phyloP scores from a whole-genome alignment of 495 filamentous ascomycete species.

The Apiosordaria backusii region DNA sequence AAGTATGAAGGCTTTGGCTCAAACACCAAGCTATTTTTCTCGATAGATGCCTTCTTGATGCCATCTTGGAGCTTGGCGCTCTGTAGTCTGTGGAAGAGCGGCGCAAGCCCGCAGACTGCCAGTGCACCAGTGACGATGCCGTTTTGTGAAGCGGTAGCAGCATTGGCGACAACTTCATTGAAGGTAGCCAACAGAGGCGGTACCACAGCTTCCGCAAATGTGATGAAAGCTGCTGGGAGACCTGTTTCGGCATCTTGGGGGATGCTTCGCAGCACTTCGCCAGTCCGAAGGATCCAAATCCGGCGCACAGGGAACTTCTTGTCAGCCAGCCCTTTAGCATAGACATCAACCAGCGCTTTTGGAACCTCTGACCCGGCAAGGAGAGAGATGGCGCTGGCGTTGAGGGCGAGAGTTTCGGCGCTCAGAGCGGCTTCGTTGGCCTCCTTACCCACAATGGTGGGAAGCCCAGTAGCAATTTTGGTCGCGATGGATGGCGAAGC shows the following conservation, averaged over 20 bases:
- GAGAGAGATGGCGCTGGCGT: slow-evolving; percentile 56
- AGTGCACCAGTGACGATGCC: slow-evolving; percentile 73
- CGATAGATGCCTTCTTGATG: slow-evolving; percentile 57
- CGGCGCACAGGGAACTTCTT: slow-evolving; percentile 77
- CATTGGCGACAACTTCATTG: slow-evolving; percentile 72
- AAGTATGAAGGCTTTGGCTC: slow-evolving; percentile 80
- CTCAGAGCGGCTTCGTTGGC: slow-evolving; percentile 77
- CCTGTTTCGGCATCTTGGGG: slow-evolving; percentile 40
- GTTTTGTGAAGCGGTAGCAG: slow-evolving; percentile 67
- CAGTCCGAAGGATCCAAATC: slow-evolving; percentile 72
- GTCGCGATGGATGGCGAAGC: slow-evolving; percentile 53
- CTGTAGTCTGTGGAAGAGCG: slow-evolving; percentile 43
- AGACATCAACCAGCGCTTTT: slow-evolving; percentile 62
- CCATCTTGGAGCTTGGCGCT: slow-evolving; percentile 39
- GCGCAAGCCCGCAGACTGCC: slow-evolving; percentile 61
- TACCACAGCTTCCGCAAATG: slow-evolving; percentile 58
- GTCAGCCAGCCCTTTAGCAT: slow-evolving; percentile 77
- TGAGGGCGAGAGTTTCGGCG: slow-evolving; percentile 68
- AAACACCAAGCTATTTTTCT: slow-evolving; percentile 58
- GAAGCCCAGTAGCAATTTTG: slow-evolving; percentile 63
- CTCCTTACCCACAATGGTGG: slow-evolving; percentile 67
- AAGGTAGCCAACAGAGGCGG: slow-evolving; percentile 68
- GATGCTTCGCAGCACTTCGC: slow-evolving; percentile 64
- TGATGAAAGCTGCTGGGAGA: slow-evolving; percentile 44
- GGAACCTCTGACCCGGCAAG: slow-evolving; percentile 56